Percentiles rank a stretch among this genome's conserved stretches.
Conservation (phyloP, 2,329 filamentous ascomycete genomes). For the Talaromyces atroroseus region DNA sequence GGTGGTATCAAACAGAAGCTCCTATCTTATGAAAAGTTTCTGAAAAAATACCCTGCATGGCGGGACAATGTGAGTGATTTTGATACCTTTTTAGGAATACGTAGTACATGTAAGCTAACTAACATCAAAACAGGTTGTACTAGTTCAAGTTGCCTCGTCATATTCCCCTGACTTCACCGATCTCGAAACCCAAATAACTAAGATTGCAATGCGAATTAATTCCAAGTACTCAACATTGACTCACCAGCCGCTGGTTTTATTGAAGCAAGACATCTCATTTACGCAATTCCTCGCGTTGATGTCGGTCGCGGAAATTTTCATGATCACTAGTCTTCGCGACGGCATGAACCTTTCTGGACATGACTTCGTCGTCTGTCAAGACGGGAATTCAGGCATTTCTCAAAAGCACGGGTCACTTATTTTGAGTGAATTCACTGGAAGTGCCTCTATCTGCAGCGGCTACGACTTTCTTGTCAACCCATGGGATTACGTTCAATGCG, state of each 20-base stretch:
- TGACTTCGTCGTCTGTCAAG: slow-evolving; percentile 88
- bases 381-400: slow-evolving; percentile 58
- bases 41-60: slow-evolving; percentile 87
- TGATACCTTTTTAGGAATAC: neutral
- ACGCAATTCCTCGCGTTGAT: slow-evolving; percentile 86
- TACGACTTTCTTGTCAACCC: slow-evolving; percentile 83
- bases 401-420: slow-evolving; percentile 85
- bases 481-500: slow-evolving; percentile 85
- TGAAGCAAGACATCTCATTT: slow-evolving; percentile 90
- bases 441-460: slow-evolving; percentile 72
- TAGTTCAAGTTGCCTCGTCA: slow-evolving; percentile 80
- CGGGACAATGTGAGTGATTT: slow-evolving; percentile 54
- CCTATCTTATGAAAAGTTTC: slow-evolving; percentile 80
- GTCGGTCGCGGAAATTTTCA: slow-evolving; percentile 78
- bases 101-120: neutral
- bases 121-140: slow-evolving; percentile 55
- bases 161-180: slow-evolving; percentile 81
- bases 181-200: slow-evolving; percentile 77
- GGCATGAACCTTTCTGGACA: slow-evolving; percentile 96
- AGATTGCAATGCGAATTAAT: slow-evolving; percentile 91
- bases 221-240: slow-evolving; percentile 80
- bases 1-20: slow-evolving; percentile 90
- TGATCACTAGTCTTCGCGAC: slow-evolving; percentile 90
- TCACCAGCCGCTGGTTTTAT: slow-evolving; percentile 83
- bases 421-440: slow-evolving; percentile 89